These are phyloP conservation scores for Penicillium oxalicum DNA, from an alignment of 2,329 filamentous ascomycete genomes.

Conservation along the genomic window DNA sequence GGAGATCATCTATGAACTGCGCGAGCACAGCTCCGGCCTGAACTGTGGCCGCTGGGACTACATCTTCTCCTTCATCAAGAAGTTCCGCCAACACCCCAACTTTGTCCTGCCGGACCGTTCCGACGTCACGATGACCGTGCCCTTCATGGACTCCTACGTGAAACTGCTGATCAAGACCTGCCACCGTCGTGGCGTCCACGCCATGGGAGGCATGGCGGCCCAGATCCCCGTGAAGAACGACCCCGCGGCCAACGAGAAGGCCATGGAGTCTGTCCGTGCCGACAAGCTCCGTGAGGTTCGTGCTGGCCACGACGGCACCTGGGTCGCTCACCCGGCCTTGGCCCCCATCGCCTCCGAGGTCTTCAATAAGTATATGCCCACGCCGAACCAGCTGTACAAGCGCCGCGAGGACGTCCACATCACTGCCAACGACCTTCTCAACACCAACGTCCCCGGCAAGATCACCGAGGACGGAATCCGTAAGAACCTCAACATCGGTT, in stretches of 20 bases:
- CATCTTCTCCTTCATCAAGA: constrained; percentile 99
- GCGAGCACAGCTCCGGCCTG: constrained; percentile 89
- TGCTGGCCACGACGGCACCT: constrained; percentile 92
- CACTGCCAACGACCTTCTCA: constrained; percentile 81
- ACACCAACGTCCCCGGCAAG: constrained; percentile 93
- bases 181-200: constrained; percentile 93
- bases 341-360: constrained; percentile 81
- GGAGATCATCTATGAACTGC: constrained; percentile 98
- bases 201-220: constrained; percentile 97
- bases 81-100: constrained; percentile 89
- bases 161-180: constrained; percentile 97
- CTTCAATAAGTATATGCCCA: constrained; percentile 98
- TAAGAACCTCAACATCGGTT: constrained; percentile 95
- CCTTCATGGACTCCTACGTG: constrained; percentile 97
- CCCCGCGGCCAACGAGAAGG: constrained; percentile 80
- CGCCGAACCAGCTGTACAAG: constrained; percentile 89
- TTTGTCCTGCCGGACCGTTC: constrained; percentile 91
- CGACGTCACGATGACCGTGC: constrained; percentile 91
- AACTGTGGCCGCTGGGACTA: constrained; percentile 99
- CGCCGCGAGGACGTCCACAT: constrained; percentile 86
- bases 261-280: constrained; percentile 86
- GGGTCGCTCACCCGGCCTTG: constrained; percentile 94
- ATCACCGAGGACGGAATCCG: constrained; percentile 92
- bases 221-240: constrained; percentile 99
- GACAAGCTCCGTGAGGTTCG: constrained; percentile 96